Evolutionary conservation across 2,329 filamentous ascomycete species (phyloP), one percentile per base, ranked within the genome.

Genomic region (Alternaria novae-zelandiae): DNA sequence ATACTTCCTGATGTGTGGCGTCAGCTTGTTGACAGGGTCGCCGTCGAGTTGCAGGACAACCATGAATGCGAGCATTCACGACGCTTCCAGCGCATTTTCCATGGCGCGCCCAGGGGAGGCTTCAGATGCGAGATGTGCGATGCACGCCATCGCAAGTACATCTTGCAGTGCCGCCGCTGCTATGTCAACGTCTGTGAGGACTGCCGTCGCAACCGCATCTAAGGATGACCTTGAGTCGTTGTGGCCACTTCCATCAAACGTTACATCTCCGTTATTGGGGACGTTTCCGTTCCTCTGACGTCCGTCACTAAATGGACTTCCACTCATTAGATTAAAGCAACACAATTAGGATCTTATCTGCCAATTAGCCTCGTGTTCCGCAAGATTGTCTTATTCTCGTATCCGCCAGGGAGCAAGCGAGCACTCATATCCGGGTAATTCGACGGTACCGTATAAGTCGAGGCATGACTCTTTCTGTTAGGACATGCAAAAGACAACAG

Each of bases 41-140:
- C 56, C 2, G 53, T 51, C 3, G 49, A 72, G 12, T 30, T 77
- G 4, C 51, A 55, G 7, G 51, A 75, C 1, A 69, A 65, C 11
- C 64, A 76, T 44, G 71, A 76, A 11, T 77, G 74, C 44, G 63
- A 65, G 32, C 72, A 76, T 57, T 57, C 61, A 1, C 57, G 70
- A 4, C 49, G 53, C 5, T 72, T 77, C 20, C 32, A 69, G 47
- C 64, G 65, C 13, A 57, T 74, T 7, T 45, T 36, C n/a, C 8
- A 45, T 12, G 50, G 60, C 5, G 51, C 21, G 7, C 57, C 26
- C 15, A 32, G 64, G 41, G 25, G 63, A 12, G 59, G 69, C 1
- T 72, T 74, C 54, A 63, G 54, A 7, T 76, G 74, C 57, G 74
- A 75, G 54, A 59, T 75, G 55, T 76, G 74, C 28, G 54, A 69